phyloP scores from a whole-genome alignment of 2,329 filamentous ascomycete genomes.

The Colletotrichum sp. region DNA sequence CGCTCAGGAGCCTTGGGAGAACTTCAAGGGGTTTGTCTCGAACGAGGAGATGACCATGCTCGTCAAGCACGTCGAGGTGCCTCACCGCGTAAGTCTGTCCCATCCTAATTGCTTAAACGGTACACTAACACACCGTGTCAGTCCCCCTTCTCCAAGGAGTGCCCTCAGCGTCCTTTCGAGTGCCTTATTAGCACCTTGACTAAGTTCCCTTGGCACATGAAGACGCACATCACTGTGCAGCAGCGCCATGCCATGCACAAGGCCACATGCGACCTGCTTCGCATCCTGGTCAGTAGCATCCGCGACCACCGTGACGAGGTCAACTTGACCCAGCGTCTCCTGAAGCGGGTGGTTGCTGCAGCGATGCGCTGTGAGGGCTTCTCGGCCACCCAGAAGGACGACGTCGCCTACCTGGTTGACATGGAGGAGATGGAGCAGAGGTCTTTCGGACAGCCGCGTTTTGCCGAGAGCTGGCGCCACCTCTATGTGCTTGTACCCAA shows the following conservation, averaged over 20 bases:
- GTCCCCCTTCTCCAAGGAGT: conserved; percentile 65
- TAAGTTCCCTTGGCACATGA: conserved; percentile 68
- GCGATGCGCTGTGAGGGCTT: conserved; percentile 66
- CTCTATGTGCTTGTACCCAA: conserved; percentile 58
- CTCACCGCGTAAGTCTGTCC: conserved; percentile 59
- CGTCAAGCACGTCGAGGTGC: conserved; percentile 66
- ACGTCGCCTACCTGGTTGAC: conserved; percentile 51
- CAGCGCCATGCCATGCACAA: conserved; percentile 61
- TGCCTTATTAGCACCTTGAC: conserved; percentile 67
- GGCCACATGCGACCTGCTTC: conserved; percentile 53
- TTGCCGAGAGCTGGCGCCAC: conserved; percentile 55
- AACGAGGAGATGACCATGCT: conserved; percentile 69
- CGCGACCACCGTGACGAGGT: conserved; percentile 40
- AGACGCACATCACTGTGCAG: conserved; percentile 60
- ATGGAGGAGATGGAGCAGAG: conserved; percentile 39
- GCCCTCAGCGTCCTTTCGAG: conserved; percentile 69
- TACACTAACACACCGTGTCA: conserved; percentile 29
- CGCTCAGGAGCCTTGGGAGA: conserved; percentile 48
- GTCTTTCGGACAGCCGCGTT: conserved; percentile 52
- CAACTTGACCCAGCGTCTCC: conserved; percentile 57
- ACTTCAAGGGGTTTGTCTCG: conserved; percentile 65
- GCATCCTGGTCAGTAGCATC: neutral
- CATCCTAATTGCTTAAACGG: neutral
- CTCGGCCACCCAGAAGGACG: conserved; percentile 65
- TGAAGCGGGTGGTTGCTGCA: conserved; percentile 56